Evolutionary conservation across 2,329 filamentous ascomycete genomes (phyloP), one percentile per base, ranked within the genome.

Genomic region (Cladobotryum protrusum): DNA sequence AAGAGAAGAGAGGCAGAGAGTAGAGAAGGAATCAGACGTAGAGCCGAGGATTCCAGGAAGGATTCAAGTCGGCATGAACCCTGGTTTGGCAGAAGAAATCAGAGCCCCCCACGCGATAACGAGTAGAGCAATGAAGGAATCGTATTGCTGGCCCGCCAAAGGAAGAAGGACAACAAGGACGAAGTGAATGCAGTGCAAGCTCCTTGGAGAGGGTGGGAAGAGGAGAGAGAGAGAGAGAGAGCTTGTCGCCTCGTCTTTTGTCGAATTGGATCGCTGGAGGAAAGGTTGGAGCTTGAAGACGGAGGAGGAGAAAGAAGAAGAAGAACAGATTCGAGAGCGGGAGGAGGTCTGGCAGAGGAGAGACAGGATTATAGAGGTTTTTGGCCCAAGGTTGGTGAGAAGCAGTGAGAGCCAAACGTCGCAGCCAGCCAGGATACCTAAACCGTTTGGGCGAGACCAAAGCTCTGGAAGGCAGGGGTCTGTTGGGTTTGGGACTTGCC

Each of bases 121-220:
- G 24, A 29, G 24, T 8, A 29, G 20, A 9, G 11, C 24, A 29
- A 29, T 29, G 24, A 29, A 29, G 24, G 24, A 29, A 29, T 29
- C 24, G 24, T 29, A 29, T 50, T 50, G 48, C 45, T 45, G 48
- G 48, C 48, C 48, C 29, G 48, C 48, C 43, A 45, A n/a, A 43
- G 43, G 48, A 50, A 45, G 41, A 18, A 18, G 19, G 48, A 50
- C 43, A 43, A 43, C 45, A 43, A 42, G 43, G n/a, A 5, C 14
- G 35, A n/a, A 37, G 24, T 29, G 24, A 29, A 29, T 29, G 24
- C 24, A 29, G 11, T 29, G 24, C 24, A 29, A 29, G 24, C 24
- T 29, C 24, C 11, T 29, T 6, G 12, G 14, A 17, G 19, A 15
- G 12, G 14, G 40, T 17, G 40, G 39, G 40, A 42, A 7, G 40